These are phyloP conservation scores for Mortierella sp. DNA, from an alignment of 371 early-diverging fungal genomes.

Conservation along the genomic window DNA sequence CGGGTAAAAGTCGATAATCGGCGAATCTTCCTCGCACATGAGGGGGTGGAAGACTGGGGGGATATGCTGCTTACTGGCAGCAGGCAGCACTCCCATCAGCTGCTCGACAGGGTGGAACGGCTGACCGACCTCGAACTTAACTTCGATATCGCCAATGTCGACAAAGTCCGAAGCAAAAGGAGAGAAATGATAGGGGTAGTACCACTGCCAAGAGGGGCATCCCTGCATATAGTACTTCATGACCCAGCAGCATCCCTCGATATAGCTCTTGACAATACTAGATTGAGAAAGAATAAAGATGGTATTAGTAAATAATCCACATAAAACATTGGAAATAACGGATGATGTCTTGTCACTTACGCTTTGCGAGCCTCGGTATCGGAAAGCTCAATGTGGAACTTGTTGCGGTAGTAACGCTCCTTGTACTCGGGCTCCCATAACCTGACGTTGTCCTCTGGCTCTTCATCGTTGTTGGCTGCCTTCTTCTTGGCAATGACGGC, in stretches of 20 bases:
- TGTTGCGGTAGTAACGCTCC: slow-evolving; percentile 88
- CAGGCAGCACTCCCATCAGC: slow-evolving; percentile 98
- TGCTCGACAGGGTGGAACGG: slow-evolving; percentile 98
- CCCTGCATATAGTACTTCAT: slow-evolving; percentile 97
- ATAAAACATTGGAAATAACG: neutral
- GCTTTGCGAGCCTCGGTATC: slow-evolving; percentile 72
- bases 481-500: slow-evolving; percentile 65
- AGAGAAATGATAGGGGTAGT: slow-evolving; percentile 98
- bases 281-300: slow-evolving; percentile 12
- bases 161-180: slow-evolving; percentile 96
- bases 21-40: slow-evolving; percentile 89
- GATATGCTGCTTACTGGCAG: slow-evolving; percentile 85
- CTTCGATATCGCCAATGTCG: slow-evolving; percentile 78
- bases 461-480: slow-evolving; percentile 71
- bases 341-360: slow-evolving; percentile 58
- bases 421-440: slow-evolving; percentile 94
- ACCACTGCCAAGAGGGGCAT: slow-evolving; percentile 98
- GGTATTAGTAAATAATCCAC: neutral
- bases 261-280: slow-evolving; percentile 89
- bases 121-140: slow-evolving; percentile 83
- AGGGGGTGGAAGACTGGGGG: slow-evolving; percentile 84
- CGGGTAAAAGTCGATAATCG: slow-evolving; percentile 96
- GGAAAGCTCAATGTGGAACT: slow-evolving; percentile 81
- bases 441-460: slow-evolving; percentile 80
- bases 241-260: slow-evolving; percentile 99